Base-by-base conservation (phyloP, 495 filamentous ascomycete species). In the Lasiosphaeria hispida region DNA sequence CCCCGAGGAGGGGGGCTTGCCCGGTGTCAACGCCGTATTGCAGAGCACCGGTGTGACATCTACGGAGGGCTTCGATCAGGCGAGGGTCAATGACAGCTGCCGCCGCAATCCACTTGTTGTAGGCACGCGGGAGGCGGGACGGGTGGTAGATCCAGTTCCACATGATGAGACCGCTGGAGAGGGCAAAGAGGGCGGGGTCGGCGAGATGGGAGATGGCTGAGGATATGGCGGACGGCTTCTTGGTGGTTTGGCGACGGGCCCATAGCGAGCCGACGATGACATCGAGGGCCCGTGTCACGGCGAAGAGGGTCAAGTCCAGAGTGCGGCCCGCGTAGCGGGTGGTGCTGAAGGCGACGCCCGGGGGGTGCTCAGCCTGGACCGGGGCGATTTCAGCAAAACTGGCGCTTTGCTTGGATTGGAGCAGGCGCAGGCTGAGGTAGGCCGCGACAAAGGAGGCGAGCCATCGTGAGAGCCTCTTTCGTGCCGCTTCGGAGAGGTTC, bases 141-240 rank as follows among this genome's bases (percentile, higher is more conserved):
- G 90, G 89, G 3, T 68, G 61, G 75, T 93, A 96, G 64, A 96
- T 86, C 89, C 89, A 96, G 15, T 89, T 82, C 87, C 90, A 92
- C 91, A 96, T 97, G 48, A 97, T 85, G 3, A 91, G 72, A n/a
- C 84, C 87, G 44, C 84, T 83, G 61, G 87, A 92, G 53, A 81
- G 63, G 15, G 90, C 84, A 67, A 97, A 97, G 5, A 93, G 67
- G 9, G 80, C 73, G n/a, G 89, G 81, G 66, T 92, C 89, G 30
- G 83, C 75, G 39, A 85, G 64, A 14, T 69, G 72, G 7, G 83
- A 79, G 36, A 85, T 63, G 34, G 80, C 44, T 7, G 30, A 77
- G 42, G 66, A 30, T 30, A 30, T 5, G 23, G 23, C 23, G 2
- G 23, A 30, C 5, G 23, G 63, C 23, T 57, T 60, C 38, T 75